Evolutionary conservation across 257 asterid genomes (phyloP), one percentile per base, ranked within the genome.

Genomic region (Solanum chiquidenum): DNA sequence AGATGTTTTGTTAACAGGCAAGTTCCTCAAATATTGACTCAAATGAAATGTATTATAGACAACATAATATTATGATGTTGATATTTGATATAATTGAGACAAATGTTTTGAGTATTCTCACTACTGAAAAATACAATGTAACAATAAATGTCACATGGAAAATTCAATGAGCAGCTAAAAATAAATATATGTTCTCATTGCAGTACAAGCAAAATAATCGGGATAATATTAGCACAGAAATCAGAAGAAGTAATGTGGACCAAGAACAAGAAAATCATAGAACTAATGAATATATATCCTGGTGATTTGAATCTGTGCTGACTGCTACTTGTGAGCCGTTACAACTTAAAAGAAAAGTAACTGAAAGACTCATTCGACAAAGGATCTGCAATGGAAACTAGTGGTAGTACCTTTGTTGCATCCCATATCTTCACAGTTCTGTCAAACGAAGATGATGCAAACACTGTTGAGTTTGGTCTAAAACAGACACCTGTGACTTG

Each of bases 361-460:
- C 68, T 9, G 40, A 46, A 80, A 27, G 40, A 80, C 85, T 46
- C 66, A 46, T 80, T 80, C 9, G 5, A 75, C 27, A 13, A 46
- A 80, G 42, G 38, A 80, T 18, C 38, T 80, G 29, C 16, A 71
- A 87, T 29, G 40, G 60, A 23, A 42, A 86, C 52, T 80, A 5
- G 85, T 46, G 27, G 38, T 29, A 69, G 69, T 83, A 94, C 95
- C 88, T 87, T 89, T 83, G 40, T 23, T 82, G 91, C 93, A 83
- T 94, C 91, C 92, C 93, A 92, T 89, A 94, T 83, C 85, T 60
- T 90, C 84, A 93, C 86, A 11, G 74, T 89, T 89, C 37, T 90
- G 76, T 94, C 95, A 58, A 89, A 89, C 13, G 93, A 93, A 58
- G 94, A 91, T 38, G 94, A 90, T 27, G 94, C 94, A 31, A 93